Percentiles rank a stretch among this genome's conserved stretches.
phyloP scores from a whole-genome alignment of 192 early-diverging fungal species.

The Kappamyces sp. region DNA sequence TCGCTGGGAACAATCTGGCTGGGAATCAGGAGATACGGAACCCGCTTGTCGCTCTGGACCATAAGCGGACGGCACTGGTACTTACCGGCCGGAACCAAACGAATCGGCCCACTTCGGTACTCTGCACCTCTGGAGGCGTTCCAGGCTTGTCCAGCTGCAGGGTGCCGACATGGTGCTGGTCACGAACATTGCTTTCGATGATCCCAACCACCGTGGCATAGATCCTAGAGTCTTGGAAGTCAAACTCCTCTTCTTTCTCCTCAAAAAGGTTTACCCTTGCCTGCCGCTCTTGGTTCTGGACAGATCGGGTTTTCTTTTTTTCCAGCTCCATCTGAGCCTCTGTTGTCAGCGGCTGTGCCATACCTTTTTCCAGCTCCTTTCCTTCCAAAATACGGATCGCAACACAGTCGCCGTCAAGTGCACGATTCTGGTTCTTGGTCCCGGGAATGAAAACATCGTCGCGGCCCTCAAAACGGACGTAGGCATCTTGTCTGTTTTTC shows the following conservation, averaged over 20 bases:
- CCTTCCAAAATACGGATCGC: slow-evolving; percentile 66
- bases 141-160: slow-evolving; percentile 29
- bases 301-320: slow-evolving; percentile 43
- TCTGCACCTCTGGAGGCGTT: slow-evolving; percentile 32
- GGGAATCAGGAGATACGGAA: slow-evolving; percentile 70
- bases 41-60: slow-evolving; percentile 62
- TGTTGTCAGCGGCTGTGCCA: slow-evolving; percentile 32
- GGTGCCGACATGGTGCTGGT: slow-evolving; percentile 37
- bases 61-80: neutral
- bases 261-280: slow-evolving; percentile 18
- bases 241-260: slow-evolving; percentile 13
- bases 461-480: slow-evolving; percentile 66
- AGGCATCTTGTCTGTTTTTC: slow-evolving; percentile 76
- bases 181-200: slow-evolving; percentile 18
- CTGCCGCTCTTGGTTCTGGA: slow-evolving; percentile 48
- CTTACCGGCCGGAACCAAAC: slow-evolving; percentile 76
- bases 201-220: slow-evolving; percentile 47
- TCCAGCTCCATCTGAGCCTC: slow-evolving; percentile 48
- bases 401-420: slow-evolving; percentile 79
- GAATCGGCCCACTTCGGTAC: slow-evolving; percentile 36
- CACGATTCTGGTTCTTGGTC: slow-evolving; percentile 69
- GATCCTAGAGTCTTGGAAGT: slow-evolving; percentile 19
- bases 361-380: slow-evolving; percentile 54
- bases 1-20: slow-evolving; percentile 63
- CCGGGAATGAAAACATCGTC: slow-evolving; percentile 74